Evolutionary conservation across 306 rosid genomes (phyloP).

Genomic region (Albizia julibrissin): DNA sequence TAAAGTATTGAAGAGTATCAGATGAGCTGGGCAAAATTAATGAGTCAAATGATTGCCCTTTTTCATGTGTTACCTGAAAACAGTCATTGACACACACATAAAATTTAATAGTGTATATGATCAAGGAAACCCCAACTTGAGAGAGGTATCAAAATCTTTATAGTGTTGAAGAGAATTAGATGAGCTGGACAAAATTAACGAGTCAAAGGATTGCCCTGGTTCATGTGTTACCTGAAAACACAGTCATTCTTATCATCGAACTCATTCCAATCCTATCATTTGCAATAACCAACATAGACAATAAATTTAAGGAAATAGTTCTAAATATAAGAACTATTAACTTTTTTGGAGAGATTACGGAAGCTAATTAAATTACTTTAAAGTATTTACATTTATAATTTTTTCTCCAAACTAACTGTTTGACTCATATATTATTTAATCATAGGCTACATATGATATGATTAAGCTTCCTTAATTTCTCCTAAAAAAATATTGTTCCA

Average conservation of each 20-base stretch:
- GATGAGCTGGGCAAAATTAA: slow-evolving; percentile 28
- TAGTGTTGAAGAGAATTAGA: slow-evolving; percentile 25
- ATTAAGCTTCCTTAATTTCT: no score
- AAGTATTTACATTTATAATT: no score
- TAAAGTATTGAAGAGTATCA: slow-evolving; percentile 22
- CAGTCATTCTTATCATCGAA: neutral
- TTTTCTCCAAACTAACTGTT: no score
- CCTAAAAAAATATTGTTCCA: no score
- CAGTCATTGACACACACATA: neutral
- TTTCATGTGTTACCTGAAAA: slow-evolving; percentile 20
- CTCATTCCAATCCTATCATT: neutral
- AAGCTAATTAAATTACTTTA: no score
- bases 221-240: slow-evolving; percentile 12
- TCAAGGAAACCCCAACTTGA: slow-evolving; percentile 47
- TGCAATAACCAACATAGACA: neutral
- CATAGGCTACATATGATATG: no score
- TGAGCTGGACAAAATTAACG: slow-evolving; percentile 29
- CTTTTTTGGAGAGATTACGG: no score
- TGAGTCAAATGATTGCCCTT: slow-evolving; percentile 40
- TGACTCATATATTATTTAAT: no score
- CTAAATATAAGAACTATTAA: no score
- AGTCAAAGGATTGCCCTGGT: slow-evolving; percentile 39
- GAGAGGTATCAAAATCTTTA: slow-evolving; percentile 41
- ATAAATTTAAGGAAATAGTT: neutral
- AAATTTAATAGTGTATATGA: neutral